phyloP scores from a whole-genome alignment of 441 rosid genomes.

The Adansonia grandidieri region DNA sequence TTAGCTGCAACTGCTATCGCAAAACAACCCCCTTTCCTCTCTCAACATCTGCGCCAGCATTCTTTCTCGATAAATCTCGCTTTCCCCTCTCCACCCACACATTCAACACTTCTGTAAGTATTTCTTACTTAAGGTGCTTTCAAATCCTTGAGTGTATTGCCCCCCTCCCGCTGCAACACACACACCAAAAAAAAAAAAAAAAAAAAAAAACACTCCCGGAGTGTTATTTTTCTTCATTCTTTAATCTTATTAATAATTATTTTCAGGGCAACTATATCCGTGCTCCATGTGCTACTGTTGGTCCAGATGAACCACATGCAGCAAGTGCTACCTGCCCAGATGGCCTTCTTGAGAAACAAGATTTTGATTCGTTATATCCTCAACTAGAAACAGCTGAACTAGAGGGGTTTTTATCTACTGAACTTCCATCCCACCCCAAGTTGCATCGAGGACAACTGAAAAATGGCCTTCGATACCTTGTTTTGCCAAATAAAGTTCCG shows the following conservation, averaged over 20 bases:
- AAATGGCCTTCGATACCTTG: conserved; percentile 96
- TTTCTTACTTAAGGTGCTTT: conserved; percentile 20
- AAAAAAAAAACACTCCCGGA: neutral
- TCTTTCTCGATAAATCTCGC: conserved; percentile 61
- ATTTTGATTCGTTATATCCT: conserved; percentile 55
- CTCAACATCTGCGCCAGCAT: conserved; percentile 44
- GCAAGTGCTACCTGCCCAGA: conserved; percentile 87
- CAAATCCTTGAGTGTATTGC: neutral
- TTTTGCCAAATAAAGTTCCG: conserved; percentile 96
- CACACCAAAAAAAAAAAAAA: neutral
- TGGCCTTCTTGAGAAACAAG: conserved; percentile 75
- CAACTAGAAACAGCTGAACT: conserved; percentile 52
- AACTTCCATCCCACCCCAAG: conserved; percentile 93
- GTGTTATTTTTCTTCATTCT: conserved; percentile 4
- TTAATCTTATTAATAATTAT: conserved; percentile 21
- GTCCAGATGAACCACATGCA: conserved; percentile 99
- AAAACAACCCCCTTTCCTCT: conserved; percentile 40
- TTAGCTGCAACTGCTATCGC: conserved; percentile 37
- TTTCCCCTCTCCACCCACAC: conserved; percentile 52
- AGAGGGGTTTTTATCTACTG: conserved; percentile 64
- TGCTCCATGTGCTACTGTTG: conserved; percentile 72
- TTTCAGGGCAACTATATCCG: conserved; percentile 56
- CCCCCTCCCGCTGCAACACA: too few species aligned
- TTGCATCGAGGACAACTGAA: conserved; percentile 77
- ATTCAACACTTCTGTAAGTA: conserved; percentile 50